Percentiles rank a stretch among this genome's conserved stretches.
phyloP scores from a whole-genome alignment of 2,329 filamentous ascomycete species.

The Hymenoscyphus salicellus region DNA sequence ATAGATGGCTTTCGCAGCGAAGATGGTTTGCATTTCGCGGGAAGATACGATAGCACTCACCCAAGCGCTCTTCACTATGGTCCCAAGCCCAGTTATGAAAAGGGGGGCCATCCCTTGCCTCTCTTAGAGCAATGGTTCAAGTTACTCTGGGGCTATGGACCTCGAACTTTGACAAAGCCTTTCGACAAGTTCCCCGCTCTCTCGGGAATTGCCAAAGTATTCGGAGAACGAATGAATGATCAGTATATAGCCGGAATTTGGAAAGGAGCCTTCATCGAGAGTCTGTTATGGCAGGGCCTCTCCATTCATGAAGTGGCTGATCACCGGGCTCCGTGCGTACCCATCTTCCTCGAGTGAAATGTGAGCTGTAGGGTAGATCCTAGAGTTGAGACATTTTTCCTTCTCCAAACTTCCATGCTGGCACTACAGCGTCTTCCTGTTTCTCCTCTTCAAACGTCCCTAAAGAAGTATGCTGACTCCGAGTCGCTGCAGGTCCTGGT shows the following conservation, averaged over 20 bases:
- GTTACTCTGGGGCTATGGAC: constrained; percentile 9
- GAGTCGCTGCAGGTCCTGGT: neutral
- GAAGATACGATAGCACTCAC: neutral
- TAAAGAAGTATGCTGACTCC: too few species aligned
- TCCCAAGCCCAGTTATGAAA: neutral
- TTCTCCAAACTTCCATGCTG: too few species aligned
- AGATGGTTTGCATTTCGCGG: constrained; percentile 6
- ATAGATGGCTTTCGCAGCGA: constrained; percentile 10
- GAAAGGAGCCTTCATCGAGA: neutral
- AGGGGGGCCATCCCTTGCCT: neutral
- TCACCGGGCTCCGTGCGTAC: neutral
- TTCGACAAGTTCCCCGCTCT: constrained; percentile 12
- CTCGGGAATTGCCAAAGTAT: constrained; percentile 2
- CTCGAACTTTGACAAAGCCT: constrained; percentile 9
- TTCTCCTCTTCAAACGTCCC: too few species aligned
- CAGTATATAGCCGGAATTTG: neutral
- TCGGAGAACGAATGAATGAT: neutral
- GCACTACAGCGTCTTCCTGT: too few species aligned
- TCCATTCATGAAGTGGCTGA: neutral
- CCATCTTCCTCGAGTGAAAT: too few species aligned
- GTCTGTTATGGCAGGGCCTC: neutral
- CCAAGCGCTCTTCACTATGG: neutral
- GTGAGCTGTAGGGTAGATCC: too few species aligned
- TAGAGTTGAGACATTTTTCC: too few species aligned
- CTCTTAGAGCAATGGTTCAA: constrained; percentile 5